A percentile compares a stretch with the other conserved stretches of the same genome.
phyloP scores from a whole-genome alignment of 306 rosid genomes.

The Spatholobus suberectus region DNA sequence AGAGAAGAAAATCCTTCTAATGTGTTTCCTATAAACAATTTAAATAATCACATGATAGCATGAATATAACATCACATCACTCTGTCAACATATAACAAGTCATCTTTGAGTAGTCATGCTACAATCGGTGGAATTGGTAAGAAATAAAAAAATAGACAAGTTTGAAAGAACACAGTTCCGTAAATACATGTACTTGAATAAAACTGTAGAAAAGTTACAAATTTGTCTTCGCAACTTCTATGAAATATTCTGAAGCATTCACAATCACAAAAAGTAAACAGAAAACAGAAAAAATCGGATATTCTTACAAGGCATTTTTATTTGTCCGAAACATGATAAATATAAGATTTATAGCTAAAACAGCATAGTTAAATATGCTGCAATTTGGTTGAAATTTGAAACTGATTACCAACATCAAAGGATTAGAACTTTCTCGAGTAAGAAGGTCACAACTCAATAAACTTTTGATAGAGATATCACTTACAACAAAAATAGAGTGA shows the following conservation, averaged over 20 bases:
- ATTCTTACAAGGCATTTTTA: neutral
- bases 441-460: neutral
- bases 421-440: neutral
- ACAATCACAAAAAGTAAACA: neutral
- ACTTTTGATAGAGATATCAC: neutral
- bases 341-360: neutral
- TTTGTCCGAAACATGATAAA: neutral
- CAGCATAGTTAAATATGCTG: neutral
- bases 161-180: constrained; percentile 5
- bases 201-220: neutral
- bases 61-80: neutral
- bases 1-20: neutral
- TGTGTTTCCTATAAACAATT: neutral
- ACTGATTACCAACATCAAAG: neutral
- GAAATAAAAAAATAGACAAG: neutral
- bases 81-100: neutral
- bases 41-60: neutral
- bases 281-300: neutral
- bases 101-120: neutral
- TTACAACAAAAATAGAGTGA: neutral
- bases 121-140: constrained; percentile 17
- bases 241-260: neutral
- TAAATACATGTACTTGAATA: neutral
- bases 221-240: neutral
- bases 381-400: neutral